Evolutionary conservation across 2,329 filamentous ascomycete genomes (phyloP), one percentile per base, ranked within the genome.

Genomic region (Epichloe bromicola): DNA sequence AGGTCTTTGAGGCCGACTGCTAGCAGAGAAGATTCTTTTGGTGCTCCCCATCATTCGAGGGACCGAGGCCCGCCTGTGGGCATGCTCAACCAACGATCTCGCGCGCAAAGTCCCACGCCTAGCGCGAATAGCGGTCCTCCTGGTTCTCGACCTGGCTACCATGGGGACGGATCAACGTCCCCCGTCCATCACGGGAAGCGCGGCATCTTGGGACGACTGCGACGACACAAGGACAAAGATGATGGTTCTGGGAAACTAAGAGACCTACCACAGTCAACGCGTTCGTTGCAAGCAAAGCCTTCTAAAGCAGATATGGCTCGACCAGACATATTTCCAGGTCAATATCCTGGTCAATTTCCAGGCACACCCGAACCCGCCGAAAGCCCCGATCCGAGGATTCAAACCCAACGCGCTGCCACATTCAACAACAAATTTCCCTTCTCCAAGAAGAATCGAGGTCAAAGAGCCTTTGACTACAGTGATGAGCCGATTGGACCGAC

Each of bases 31-130:
- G 85, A 91, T 53, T 62, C 54, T 56, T 57, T 54, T 53, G 69
- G 72, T 58, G 79, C 71, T 58, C 63, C 72, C 26, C 65, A 58
- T 54, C 58, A 59, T 52, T 61, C 69, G 61, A 80, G 76, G 63
- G 82, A 83, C 54, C 74, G 74, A 51, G 72, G 67, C 36, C 69
- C 66, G 48, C 72, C 72, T 33, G 61, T 62, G 33, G 61, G 65
- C 41, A 70, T 74, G 74, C 63, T 76, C 70, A 57, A 63, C 57
- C 65, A 71, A 46, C 68, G 68, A 54, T 74, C 75, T 20, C 83
- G 89, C 57, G 82, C 87, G 12, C 79, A 86, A 54, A 95, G 90
- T 66, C 88, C 90, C 26, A 87, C 88, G 1, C 86, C 89, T 7
- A 93, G 87, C 65, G 73, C 78, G 41, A 78, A 78, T 58, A 88